Evolutionary conservation across 306 rosid genomes (phyloP).

Genomic region (Psophocarpus tetragonolobus): DNA sequence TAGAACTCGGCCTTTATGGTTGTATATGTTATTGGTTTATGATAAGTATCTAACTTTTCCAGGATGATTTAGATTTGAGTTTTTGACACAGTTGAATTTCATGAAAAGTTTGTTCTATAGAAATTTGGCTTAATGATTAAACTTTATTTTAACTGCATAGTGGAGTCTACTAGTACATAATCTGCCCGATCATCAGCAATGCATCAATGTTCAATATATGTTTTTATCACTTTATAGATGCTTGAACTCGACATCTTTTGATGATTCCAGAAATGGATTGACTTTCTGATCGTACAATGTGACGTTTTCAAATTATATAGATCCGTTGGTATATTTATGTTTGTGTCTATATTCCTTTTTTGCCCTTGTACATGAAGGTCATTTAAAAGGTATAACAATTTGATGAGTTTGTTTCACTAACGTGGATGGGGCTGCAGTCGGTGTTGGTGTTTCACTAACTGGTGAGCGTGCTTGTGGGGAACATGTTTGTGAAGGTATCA

Average conservation of each 20-base stretch:
- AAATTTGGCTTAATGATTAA: background rate
- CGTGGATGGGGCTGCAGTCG: conserved; percentile 63
- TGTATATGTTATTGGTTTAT: conserved; percentile 5
- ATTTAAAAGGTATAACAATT: background rate
- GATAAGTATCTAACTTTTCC: background rate
- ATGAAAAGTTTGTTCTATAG: background rate
- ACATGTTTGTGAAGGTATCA: conserved; percentile 45
- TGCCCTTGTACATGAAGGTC: background rate
- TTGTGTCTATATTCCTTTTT: conserved; percentile 21
- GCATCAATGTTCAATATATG: conserved; percentile 17
- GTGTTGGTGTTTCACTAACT: conserved; percentile 61
- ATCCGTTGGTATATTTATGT: background rate
- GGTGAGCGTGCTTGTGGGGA: conserved; percentile 51
- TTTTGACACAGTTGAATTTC: conserved; percentile 5
- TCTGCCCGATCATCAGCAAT: background rate
- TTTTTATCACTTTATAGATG: background rate
- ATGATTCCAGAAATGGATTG: background rate
- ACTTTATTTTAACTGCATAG: background rate
- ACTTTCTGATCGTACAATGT: background rate
- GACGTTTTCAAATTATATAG: conserved; percentile 18
- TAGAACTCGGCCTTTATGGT: background rate
- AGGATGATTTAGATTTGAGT: background rate
- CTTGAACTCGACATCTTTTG: conserved; percentile 6
- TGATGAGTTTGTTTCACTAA: conserved; percentile 28
- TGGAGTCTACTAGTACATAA: background rate